Percentiles rank a stretch among this genome's conserved stretches.
Evolutionary conservation across 2,329 filamentous ascomycete genomes (phyloP).

Genomic region (Talaromyces pinophilus): DNA sequence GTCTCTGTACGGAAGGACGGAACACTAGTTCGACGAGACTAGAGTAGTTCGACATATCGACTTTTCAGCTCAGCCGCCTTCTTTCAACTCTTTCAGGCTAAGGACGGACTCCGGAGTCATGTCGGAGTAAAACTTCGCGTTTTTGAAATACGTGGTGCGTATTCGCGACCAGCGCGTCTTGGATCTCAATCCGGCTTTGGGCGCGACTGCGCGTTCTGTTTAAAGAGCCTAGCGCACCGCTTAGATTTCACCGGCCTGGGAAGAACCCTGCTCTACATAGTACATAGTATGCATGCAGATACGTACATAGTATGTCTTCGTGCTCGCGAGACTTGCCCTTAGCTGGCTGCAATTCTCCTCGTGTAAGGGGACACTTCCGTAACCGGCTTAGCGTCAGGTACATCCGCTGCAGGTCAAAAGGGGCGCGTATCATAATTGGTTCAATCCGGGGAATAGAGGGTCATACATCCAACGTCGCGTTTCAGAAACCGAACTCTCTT

Average conservation of each 20-base stretch:
- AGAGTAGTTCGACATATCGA: neutral
- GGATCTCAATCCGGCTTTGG: neutral
- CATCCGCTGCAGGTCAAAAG: conserved; percentile 5
- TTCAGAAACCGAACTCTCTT: neutral
- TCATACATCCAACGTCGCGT: neutral
- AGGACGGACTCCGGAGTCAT: neutral
- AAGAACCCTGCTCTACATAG: neutral
- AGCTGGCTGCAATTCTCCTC: neutral
- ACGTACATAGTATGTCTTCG: neutral
- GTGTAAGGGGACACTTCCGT: neutral
- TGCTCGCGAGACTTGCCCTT: neutral
- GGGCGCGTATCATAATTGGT: neutral
- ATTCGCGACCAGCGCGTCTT: neutral
- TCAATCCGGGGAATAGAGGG: neutral
- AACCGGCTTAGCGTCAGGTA: neutral
- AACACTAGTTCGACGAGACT: neutral
- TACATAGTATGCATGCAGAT: neutral
- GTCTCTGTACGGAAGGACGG: neutral
- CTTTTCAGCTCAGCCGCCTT: neutral
- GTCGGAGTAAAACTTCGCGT: neutral
- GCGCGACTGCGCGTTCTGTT: neutral
- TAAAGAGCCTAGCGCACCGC: neutral
- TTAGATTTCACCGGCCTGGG: neutral
- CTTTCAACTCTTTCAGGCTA: neutral
- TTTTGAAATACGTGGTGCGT: neutral